These are phyloP conservation scores for Metarhizium humberi DNA, from an alignment of 2,329 filamentous ascomycete genomes.

Conservation along the genomic window DNA sequence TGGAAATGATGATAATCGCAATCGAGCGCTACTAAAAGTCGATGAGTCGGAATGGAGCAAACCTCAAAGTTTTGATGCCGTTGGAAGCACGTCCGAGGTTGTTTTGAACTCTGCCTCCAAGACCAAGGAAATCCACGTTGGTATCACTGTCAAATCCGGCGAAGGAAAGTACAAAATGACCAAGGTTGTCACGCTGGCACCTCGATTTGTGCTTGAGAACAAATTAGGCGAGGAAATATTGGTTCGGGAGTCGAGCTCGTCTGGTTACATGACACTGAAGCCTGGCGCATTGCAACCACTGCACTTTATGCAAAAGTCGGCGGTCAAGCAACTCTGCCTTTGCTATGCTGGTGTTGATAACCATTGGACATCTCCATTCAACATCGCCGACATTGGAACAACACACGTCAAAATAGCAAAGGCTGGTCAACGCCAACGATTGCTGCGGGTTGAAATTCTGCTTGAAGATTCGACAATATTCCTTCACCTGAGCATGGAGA, in stretches of 20 bases:
- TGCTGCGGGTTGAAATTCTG: conserved; percentile 80
- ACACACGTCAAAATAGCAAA: conserved; percentile 91
- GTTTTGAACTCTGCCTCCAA: conserved; percentile 65
- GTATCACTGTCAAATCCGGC: conserved; percentile 79
- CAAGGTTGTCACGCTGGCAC: conserved; percentile 87
- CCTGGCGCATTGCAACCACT: conserved; percentile 75
- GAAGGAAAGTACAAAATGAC: conserved; percentile 97
- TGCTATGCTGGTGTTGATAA: conserved; percentile 93
- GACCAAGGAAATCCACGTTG: conserved; percentile 78
- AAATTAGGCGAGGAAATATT: conserved; percentile 82
- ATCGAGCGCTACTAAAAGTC: conserved; percentile 79
- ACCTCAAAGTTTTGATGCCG: conserved; percentile 94
- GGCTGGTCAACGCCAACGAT: conserved; percentile 76
- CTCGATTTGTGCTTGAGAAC: conserved; percentile 90
- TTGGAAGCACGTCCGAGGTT: conserved; percentile 86
- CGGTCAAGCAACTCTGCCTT: conserved; percentile 80
- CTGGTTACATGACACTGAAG: conserved; percentile 70
- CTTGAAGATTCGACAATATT: conserved; percentile 94
- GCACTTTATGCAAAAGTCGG: conserved; percentile 77
- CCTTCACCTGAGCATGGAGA: conserved; percentile 81
- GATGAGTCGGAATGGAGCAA: conserved; percentile 94
- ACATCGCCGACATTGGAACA: conserved; percentile 88
- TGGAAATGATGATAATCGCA: conserved; percentile 78
- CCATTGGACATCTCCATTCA: conserved; percentile 96
- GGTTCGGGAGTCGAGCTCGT: conserved; percentile 85